Conservation (phyloP, 148 eudicot species). For the Rhododendron kiyosumense region DNA sequence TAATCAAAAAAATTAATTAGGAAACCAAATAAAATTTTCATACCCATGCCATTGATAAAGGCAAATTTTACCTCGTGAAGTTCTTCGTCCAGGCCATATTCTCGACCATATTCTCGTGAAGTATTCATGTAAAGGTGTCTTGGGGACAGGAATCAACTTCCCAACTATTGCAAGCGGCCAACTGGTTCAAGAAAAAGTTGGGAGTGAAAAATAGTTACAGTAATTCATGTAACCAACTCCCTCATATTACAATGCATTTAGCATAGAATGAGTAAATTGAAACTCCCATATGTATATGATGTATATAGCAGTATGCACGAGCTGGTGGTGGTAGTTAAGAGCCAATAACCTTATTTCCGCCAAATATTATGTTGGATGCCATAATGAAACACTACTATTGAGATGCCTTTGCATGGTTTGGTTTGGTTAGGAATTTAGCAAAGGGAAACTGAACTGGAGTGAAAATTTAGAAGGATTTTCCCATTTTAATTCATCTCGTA, state of each 20-base stretch:
- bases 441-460: neutral
- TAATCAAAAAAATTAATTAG: neutral
- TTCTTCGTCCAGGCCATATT: neutral
- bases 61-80: neutral
- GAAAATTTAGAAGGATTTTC: neutral
- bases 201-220: neutral
- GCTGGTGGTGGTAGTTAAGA: neutral
- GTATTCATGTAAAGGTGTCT: conserved; percentile 52
- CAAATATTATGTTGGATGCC: neutral
- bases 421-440: neutral
- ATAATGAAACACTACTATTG: neutral
- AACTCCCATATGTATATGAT: neutral
- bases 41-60: neutral
- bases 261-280: neutral
- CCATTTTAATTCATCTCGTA: neutral
- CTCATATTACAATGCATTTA: neutral
- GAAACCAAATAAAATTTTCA: neutral
- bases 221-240: neutral
- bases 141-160: conserved; percentile 68
- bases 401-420: neutral
- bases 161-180: conserved; percentile 91
- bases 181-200: conserved; percentile 29
- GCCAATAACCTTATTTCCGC: neutral
- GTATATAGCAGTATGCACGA: no score
- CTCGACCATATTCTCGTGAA: conserved; percentile 19